phyloP scores from a whole-genome alignment of 2,329 filamentous ascomycete species.

The Ophiostoma sp. region DNA sequence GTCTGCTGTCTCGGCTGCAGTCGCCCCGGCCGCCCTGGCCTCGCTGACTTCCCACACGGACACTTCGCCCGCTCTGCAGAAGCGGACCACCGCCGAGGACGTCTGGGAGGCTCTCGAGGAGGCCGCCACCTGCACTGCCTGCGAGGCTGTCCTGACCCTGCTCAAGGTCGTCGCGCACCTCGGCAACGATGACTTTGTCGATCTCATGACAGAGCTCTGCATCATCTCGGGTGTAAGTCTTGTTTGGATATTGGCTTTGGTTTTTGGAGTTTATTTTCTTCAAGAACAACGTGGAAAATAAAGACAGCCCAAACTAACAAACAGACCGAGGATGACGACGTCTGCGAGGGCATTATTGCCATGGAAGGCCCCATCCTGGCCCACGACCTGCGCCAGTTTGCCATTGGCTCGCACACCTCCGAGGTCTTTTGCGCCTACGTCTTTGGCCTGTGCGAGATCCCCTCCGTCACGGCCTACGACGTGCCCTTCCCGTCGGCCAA shows the following conservation, averaged over 20 bases:
- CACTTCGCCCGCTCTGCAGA: not conserved
- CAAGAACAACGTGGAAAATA: not conserved
- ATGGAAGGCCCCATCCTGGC: not conserved
- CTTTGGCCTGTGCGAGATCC: constrained; percentile 1
- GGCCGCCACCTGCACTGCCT: not conserved
- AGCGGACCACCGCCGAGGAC: not conserved
- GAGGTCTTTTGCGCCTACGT: not conserved
- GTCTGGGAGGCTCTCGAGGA: not conserved
- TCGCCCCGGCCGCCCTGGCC: not conserved
- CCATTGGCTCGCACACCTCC: constrained; percentile 3
- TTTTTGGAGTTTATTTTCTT: not conserved
- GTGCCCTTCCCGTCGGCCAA: not conserved
- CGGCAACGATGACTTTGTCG: not conserved
- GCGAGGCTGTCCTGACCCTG: not conserved
- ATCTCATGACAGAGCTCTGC: not conserved
- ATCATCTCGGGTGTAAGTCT: not conserved
- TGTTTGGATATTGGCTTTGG: not conserved
- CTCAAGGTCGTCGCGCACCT: not conserved
- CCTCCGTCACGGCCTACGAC: not conserved
- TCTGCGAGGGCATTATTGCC: not conserved
- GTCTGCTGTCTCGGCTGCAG: not conserved
- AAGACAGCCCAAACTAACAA: not conserved
- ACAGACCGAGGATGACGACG: not conserved
- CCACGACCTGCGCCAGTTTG: constrained; percentile 7
- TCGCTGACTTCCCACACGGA: not conserved